These are phyloP conservation scores for Glaciozyma martinii DNA, from an alignment of 768 basidiomycete species.

Conservation along the genomic window DNA sequence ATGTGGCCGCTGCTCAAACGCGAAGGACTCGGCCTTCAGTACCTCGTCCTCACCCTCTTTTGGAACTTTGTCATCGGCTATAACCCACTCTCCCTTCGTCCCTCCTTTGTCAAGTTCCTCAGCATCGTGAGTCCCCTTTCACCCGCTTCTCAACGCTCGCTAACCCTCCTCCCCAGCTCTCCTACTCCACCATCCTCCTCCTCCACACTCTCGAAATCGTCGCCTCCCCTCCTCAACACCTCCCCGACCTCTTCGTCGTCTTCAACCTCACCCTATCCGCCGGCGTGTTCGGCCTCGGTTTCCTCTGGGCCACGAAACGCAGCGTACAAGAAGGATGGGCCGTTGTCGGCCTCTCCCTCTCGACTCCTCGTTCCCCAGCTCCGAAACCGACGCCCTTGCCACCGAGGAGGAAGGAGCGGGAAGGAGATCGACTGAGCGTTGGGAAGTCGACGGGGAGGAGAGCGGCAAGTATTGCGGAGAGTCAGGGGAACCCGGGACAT, in stretches of 20 bases:
- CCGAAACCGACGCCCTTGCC: no score
- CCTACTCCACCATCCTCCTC: constrained; percentile 50
- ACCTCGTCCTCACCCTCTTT: constrained; percentile 55
- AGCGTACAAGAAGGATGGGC: constrained; percentile 22
- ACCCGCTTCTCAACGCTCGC: background rate
- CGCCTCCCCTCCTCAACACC: constrained; percentile 58
- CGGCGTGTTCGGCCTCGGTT: constrained; percentile 68
- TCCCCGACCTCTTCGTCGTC: constrained; percentile 77
- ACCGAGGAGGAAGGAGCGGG: no score
- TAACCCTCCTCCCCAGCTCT: constrained; percentile 40
- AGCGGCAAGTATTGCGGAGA: no score
- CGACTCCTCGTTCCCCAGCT: no score
- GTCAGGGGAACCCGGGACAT: no score
- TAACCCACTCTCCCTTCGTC: constrained; percentile 49
- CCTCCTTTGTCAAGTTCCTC: constrained; percentile 45
- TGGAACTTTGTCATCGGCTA: constrained; percentile 82
- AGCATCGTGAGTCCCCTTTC: constrained; percentile 29
- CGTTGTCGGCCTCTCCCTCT: background rate
- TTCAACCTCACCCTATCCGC: constrained; percentile 74
- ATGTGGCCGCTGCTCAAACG: constrained; percentile 84
- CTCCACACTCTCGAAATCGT: constrained; percentile 61
- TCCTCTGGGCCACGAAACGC: constrained; percentile 54
- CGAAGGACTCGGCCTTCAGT: constrained; percentile 69
- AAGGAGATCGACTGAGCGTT: no score
- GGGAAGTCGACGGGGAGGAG: no score